A percentile compares a stretch with the other conserved stretches of the same genome.
These are phyloP conservation scores for Phaeoacremonium minimum DNA, from an alignment of 2,329 filamentous ascomycete species.

Conservation along the genomic window DNA sequence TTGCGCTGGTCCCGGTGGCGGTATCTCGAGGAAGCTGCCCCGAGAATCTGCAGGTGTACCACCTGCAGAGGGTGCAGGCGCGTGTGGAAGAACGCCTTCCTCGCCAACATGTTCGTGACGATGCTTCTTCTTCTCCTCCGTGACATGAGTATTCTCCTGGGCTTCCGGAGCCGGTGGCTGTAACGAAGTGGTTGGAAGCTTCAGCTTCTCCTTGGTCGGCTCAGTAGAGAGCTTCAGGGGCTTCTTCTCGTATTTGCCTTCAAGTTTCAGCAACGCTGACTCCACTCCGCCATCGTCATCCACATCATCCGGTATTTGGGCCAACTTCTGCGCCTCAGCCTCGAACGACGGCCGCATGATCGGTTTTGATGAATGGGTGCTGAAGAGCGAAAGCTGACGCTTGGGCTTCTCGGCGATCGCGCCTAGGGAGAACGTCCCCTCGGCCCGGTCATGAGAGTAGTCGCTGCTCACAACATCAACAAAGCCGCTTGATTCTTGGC, in stretches of 20 bases:
- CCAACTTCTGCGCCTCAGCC: constrained; percentile 79
- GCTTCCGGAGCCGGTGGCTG: constrained; percentile 4
- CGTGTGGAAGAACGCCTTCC: constrained; percentile 27
- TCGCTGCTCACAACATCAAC: constrained; percentile 39
- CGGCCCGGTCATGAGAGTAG: constrained; percentile 32
- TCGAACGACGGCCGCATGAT: constrained; percentile 76
- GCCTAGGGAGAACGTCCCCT: constrained; percentile 51
- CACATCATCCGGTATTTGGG: constrained; percentile 78
- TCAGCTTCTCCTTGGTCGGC: constrained; percentile 16
- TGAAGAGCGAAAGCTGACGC: constrained; percentile 49
- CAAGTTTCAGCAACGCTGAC: constrained; percentile 85
- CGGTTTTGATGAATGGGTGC: constrained; percentile 58
- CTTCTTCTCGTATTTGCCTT: constrained; percentile 73
- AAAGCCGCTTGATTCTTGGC: constrained; percentile 34
- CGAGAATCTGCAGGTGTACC: constrained; percentile 9
- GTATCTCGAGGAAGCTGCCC: constrained; percentile 15
- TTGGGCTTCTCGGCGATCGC: constrained; percentile 49
- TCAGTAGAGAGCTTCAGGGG: constrained; percentile 35
- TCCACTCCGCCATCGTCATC: constrained; percentile 84
- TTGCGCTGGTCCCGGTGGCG: constrained; percentile 25
- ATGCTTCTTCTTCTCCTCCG: constrained; percentile 38
- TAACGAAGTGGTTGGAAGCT: constrained; percentile 2
- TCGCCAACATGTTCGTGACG: constrained; percentile 40
- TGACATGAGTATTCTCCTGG: constrained; percentile 12
- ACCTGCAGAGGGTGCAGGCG: constrained; percentile 15